These are phyloP conservation scores for Nidularia pulvinata DNA, from an alignment of 768 basidiomycete species.

Conservation along the genomic window DNA sequence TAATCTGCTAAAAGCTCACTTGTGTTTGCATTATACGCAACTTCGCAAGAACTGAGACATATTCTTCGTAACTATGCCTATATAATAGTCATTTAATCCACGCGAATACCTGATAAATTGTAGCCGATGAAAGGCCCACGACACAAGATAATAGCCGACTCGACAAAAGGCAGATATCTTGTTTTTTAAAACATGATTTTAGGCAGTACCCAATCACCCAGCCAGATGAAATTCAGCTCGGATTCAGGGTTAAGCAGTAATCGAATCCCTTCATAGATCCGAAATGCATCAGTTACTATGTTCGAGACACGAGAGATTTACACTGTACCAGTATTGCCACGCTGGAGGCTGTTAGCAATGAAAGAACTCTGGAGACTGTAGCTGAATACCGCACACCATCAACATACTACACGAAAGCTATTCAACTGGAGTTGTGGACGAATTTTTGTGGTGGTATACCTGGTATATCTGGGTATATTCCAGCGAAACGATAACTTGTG, in stretches of 20 bases:
- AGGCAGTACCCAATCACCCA: neutral
- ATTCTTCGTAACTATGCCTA: neutral
- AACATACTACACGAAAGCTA: too few species aligned
- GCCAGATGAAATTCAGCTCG: neutral
- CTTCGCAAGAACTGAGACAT: too few species aligned
- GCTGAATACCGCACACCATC: too few species aligned
- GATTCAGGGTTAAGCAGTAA: neutral
- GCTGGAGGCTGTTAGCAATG: neutral
- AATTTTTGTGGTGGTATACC: too few species aligned
- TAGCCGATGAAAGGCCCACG: neutral
- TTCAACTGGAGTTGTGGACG: too few species aligned
- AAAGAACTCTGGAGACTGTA: too few species aligned
- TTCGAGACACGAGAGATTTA: neutral
- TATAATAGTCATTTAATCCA: neutral
- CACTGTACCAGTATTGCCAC: neutral
- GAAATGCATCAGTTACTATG: neutral
- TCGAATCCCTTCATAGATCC: neutral
- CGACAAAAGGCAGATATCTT: neutral
- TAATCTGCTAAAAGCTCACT: too few species aligned
- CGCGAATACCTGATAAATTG: neutral
- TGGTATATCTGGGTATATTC: too few species aligned
- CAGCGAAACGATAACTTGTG: too few species aligned
- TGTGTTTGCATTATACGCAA: too few species aligned
- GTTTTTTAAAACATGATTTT: neutral
- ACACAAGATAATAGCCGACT: neutral